Percentiles rank a stretch among this genome's conserved stretches.
These are phyloP conservation scores for Aspergillus costaricaensis DNA, from an alignment of 2,329 filamentous ascomycete genomes.

Conservation along the genomic window DNA sequence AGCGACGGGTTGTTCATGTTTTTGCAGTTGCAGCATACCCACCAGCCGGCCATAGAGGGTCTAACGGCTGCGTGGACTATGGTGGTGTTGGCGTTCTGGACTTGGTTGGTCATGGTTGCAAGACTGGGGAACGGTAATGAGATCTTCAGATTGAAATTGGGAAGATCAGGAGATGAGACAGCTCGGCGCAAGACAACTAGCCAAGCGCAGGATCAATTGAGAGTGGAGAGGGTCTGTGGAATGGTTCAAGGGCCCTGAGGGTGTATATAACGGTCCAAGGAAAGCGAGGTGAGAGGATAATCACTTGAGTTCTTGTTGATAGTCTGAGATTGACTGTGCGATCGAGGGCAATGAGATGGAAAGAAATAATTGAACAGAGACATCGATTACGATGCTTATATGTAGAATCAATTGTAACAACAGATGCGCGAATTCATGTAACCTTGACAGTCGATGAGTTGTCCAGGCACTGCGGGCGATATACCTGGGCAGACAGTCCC, in stretches of 20 bases:
- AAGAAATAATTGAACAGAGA: neutral
- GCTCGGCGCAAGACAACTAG: neutral
- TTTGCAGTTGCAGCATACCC: constrained; percentile 28
- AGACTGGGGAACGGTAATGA: neutral
- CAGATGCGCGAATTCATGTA: neutral
- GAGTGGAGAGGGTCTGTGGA: neutral
- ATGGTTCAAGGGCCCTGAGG: neutral
- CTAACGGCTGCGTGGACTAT: neutral
- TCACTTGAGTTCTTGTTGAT: neutral
- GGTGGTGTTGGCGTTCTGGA: neutral
- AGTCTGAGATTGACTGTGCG: neutral
- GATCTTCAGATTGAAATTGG: neutral
- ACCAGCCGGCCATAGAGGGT: constrained; percentile 19
- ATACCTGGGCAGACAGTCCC: neutral
- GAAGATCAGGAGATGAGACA: neutral
- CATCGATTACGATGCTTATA: neutral
- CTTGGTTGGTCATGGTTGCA: neutral
- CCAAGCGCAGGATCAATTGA: neutral
- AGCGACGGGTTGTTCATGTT: constrained; percentile 24
- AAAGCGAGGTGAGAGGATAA: neutral
- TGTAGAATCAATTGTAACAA: neutral
- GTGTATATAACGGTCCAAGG: neutral
- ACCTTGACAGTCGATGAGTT: neutral
- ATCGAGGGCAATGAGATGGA: neutral
- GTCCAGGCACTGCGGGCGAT: neutral